Evolutionary conservation across 2,329 filamentous ascomycete species (phyloP), one percentile per base, ranked within the genome.

Genomic region (Celoporthe dispersa): DNA sequence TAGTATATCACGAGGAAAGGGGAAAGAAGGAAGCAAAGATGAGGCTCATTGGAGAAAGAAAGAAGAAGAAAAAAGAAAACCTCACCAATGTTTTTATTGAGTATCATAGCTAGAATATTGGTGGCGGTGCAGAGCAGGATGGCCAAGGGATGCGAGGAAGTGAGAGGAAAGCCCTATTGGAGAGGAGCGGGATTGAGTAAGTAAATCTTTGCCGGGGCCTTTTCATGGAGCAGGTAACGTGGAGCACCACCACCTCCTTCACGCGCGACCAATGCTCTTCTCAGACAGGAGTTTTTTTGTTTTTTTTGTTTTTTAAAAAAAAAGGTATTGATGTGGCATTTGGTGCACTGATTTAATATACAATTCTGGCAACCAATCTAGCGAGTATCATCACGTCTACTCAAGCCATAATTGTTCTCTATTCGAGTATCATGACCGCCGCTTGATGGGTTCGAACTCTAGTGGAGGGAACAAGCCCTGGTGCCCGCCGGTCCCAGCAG

Each of bases 401-500:
- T 48, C 44, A n/a, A 19, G 11, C 22, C 22, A 48, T n/a, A 7
- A n/a, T 16, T n/a, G n/a, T n/a, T 35, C 33, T 53, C 67, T 79
- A 73, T 22, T 25, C 8, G 2, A 37, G 59, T 19, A 6, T 22
- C 35, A 22, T 37, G 60, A 63, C 12, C 7, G n/a, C 19, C 1
- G 11, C n/a, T 44, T 63, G 4, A 84, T 9, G 35, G 78, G 77
- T 72, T 84, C 82, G 0, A 83, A 78, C 3, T 81, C 74, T 33
- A 86, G 70, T 2, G 84, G 86, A 39, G 88, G 88, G 74, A 90
- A 90, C 57, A 90, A 74, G 0, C 80, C 80, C 33, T 81, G 80
- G 70, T 80, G 80, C 22, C 80, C 79, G 59, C 79, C 77, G 64
- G 74, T 79, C 7, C 81, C 80, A 1, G 80, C 73, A 4, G 75